These are phyloP conservation scores for Umbelopsis sp. DNA, from an alignment of 192 early-diverging fungal species.

Conservation along the genomic window DNA sequence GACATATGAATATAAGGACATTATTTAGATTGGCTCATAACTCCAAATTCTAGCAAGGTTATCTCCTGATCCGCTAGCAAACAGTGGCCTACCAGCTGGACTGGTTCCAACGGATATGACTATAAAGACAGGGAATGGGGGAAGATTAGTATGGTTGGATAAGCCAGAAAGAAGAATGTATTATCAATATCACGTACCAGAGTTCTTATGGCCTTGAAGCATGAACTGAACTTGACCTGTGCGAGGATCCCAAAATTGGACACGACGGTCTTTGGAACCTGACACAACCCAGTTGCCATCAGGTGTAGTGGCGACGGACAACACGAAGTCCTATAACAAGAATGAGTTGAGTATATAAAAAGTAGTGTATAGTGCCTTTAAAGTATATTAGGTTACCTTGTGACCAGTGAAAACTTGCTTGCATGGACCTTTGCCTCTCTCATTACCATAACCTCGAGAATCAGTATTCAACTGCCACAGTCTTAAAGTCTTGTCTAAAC, in stretches of 20 bases:
- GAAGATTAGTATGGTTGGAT: conserved; percentile 2
- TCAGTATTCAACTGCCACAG: conserved; percentile 83
- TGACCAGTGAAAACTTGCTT: conserved; percentile 55
- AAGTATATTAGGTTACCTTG: conserved; percentile 42
- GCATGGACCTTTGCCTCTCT: conserved; percentile 38
- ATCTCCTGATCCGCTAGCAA: conserved; percentile 98
- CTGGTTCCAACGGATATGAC: conserved; percentile 93
- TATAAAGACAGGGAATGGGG: conserved; percentile 26
- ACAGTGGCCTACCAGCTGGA: conserved; percentile 73
- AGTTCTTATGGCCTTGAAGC: conserved; percentile 98
- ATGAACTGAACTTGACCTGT: conserved; percentile 73
- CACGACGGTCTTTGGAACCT: conserved; percentile 89
- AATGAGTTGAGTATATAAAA: background rate
- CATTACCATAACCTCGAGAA: conserved; percentile 28
- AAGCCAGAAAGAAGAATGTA: background rate
- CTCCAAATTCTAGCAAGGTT: conserved; percentile 94
- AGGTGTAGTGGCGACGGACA: conserved; percentile 87
- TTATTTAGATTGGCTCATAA: conserved; percentile 50
- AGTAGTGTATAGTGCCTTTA: background rate
- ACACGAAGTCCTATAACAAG: conserved; percentile 83
- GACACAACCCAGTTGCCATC: conserved; percentile 90
- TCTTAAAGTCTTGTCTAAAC: conserved; percentile 89
- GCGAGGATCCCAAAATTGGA: conserved; percentile 93
- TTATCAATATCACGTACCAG: conserved; percentile 54
- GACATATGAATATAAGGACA: background rate